A percentile compares a stretch with the other conserved stretches of the same genome.
Evolutionary conservation across 441 rosid species (phyloP).

Genomic region (Brassica balearica): DNA sequence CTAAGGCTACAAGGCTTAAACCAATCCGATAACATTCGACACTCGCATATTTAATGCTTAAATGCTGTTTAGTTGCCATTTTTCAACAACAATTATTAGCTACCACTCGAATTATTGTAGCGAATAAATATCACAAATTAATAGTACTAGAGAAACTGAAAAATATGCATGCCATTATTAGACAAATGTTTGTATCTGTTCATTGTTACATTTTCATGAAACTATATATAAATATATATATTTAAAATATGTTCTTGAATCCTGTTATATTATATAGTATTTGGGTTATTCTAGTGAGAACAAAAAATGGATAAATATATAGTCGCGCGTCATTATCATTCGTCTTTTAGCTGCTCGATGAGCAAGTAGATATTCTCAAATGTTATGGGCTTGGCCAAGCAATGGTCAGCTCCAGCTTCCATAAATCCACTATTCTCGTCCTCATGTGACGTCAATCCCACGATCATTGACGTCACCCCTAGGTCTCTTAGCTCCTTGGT

Average conservation of each 20-base stretch:
- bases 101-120: background rate
- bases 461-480: background rate
- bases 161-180: background rate
- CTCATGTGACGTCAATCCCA: conserved; percentile 18
- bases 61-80: background rate
- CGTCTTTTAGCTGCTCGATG: background rate
- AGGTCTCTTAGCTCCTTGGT: background rate
- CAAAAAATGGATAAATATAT: background rate
- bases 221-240: background rate
- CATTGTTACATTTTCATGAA: background rate
- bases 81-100: background rate
- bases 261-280: background rate
- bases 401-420: background rate
- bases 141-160: background rate
- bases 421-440: background rate
- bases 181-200: background rate
- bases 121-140: background rate
- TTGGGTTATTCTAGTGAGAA: background rate
- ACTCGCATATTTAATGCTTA: background rate
- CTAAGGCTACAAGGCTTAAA: background rate
- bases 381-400: conserved; percentile 6
- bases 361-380: background rate
- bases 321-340: background rate
- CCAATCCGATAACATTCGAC: background rate
- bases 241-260: no score